Evolutionary conservation across 2,329 filamentous ascomycete genomes (phyloP).

Genomic region (Nothopassalora personata): DNA sequence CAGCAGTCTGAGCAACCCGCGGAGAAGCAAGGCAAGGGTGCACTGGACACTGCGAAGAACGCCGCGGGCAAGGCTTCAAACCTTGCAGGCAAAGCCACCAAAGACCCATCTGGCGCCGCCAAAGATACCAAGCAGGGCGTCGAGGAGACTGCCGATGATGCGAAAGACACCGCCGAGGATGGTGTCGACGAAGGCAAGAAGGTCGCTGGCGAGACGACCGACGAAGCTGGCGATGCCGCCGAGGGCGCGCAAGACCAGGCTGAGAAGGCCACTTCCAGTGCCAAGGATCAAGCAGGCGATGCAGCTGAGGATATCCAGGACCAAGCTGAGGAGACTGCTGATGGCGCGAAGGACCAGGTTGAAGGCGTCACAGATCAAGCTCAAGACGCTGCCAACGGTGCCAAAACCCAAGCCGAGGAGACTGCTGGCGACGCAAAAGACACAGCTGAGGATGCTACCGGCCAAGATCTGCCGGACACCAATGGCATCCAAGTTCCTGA

Average conservation of each 20-base stretch:
- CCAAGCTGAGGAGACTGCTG: constrained; percentile 29
- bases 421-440: constrained; percentile 29
- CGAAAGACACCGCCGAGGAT: constrained; percentile 28
- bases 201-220: constrained; percentile 29
- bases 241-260: constrained; percentile 27
- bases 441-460: constrained; percentile 26
- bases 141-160: constrained; percentile 32
- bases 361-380: constrained; percentile 29
- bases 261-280: constrained; percentile 28
- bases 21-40: constrained; percentile 29
- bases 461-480: constrained; percentile 28
- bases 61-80: constrained; percentile 45
- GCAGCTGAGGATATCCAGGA: constrained; percentile 29
- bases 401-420: constrained; percentile 25
- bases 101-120: constrained; percentile 31
- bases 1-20: constrained; percentile 23
- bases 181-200: constrained; percentile 29
- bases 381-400: constrained; percentile 26
- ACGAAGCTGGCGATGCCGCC: constrained; percentile 17
- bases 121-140: constrained; percentile 32
- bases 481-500: constrained; percentile 32
- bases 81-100: constrained; percentile 40
- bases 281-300: constrained; percentile 32
- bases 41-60: constrained; percentile 42
- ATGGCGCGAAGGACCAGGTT: constrained; percentile 29